Percentiles rank a stretch among this genome's conserved stretches.
Conservation (phyloP, 768 basidiomycete species). For the Suillus placidus region DNA sequence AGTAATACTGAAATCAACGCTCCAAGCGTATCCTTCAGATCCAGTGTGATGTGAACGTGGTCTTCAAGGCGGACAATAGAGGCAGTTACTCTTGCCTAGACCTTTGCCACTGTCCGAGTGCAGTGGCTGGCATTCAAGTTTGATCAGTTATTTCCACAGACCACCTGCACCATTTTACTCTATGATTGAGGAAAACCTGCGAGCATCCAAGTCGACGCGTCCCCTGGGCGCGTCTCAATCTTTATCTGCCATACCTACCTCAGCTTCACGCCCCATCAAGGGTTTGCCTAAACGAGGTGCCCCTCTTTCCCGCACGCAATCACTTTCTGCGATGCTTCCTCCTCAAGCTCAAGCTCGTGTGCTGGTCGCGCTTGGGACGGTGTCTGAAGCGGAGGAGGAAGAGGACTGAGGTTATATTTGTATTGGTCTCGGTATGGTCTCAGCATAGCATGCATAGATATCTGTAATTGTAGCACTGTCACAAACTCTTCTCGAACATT, state of each 20-base stretch:
- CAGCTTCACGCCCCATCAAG: background rate
- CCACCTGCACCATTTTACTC: background rate
- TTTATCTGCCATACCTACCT: background rate
- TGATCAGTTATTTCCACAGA: background rate
- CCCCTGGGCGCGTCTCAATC: background rate
- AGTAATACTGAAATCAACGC: constrained; percentile 4
- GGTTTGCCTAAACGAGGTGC: background rate
- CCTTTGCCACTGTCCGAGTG: background rate
- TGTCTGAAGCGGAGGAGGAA: background rate
- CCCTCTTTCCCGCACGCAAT: background rate
- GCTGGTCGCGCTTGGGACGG: background rate
- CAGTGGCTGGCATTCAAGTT: background rate
- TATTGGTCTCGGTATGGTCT: background rate
- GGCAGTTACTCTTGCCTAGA: background rate
- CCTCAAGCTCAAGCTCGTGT: background rate
- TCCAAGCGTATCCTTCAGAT: constrained; percentile 2
- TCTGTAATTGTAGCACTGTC: background rate
- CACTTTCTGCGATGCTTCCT: constrained; percentile 3
- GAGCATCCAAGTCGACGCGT: background rate
- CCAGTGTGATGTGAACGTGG: background rate
- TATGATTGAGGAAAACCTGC: background rate
- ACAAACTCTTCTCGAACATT: background rate
- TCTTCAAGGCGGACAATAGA: background rate
- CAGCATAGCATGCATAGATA: background rate
- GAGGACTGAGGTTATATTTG: background rate